A percentile compares a stretch with the other conserved stretches of the same genome.
Evolutionary conservation across 345 rosid species (phyloP).

Genomic region (Salix brachista): DNA sequence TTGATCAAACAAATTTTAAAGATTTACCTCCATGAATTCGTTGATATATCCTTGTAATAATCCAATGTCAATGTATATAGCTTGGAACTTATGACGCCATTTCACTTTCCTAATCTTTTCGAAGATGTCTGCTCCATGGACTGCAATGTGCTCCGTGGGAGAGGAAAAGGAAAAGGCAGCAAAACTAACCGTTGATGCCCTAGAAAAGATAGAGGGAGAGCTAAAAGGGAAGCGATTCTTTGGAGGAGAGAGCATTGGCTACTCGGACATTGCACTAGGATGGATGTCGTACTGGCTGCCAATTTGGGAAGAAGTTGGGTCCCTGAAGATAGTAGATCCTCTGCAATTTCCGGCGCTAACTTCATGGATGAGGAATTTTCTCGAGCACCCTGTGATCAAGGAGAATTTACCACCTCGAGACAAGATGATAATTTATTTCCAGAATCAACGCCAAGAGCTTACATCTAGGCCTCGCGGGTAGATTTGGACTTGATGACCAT

Average conservation of each 20-base stretch:
- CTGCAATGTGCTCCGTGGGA: slow-evolving; percentile 13
- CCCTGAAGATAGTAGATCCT: slow-evolving; percentile 8
- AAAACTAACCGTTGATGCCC: slow-evolving; percentile 12
- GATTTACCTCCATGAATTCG: too few species aligned
- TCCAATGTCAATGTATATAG: background rate
- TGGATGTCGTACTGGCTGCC: slow-evolving; percentile 31
- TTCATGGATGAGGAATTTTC: slow-evolving; percentile 29
- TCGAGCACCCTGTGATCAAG: slow-evolving; percentile 21
- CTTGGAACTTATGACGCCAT: background rate
- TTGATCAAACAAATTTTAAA: too few species aligned
- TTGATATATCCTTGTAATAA: too few species aligned
- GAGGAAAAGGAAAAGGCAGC: slow-evolving; percentile 21
- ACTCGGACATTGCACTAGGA: slow-evolving; percentile 29
- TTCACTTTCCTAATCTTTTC: background rate
- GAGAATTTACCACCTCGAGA: slow-evolving; percentile 30
- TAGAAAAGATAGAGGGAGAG: slow-evolving; percentile 31
- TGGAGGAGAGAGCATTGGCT: slow-evolving; percentile 36
- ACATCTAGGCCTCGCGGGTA: background rate
- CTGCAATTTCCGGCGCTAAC: slow-evolving; percentile 24
- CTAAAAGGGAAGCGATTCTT: slow-evolving; percentile 24
- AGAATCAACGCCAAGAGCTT: background rate
- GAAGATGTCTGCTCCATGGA: slow-evolving; percentile 5
- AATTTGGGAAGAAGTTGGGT: slow-evolving; percentile 30
- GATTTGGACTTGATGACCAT: background rate
- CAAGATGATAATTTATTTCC: slow-evolving; percentile 19